Evolutionary conservation across 1,284 basidiomycete species (phyloP), one percentile per base, ranked within the genome.

Genomic region (Puccinia polysora): DNA sequence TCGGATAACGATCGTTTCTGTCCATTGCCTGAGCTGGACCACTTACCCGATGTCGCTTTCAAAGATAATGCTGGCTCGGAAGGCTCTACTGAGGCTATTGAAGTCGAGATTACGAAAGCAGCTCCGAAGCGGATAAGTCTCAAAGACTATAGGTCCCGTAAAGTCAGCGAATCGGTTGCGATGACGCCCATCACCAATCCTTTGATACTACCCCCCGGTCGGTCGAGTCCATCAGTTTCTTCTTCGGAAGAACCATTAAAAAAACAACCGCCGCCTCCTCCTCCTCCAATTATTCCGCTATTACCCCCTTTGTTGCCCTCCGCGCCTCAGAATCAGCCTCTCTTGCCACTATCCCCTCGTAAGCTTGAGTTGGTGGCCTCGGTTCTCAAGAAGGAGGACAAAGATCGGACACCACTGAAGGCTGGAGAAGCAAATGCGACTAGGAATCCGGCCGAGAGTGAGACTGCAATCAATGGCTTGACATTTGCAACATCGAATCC

Each of bases 321-420:
- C 3, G 25, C 50, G 10, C 50, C 25, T 10, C 34, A 50, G 10
- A 71, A 28, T 30, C 59, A 63, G 38, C 69, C 69, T n/a, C 59
- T 71, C 14, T 62, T 71, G n/a, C 70, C 70, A 30, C 47, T 73
- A 34, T 73, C 70, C 43, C 70, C 70, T 47, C 62, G 70, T 4
- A 73, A 73, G 32, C 70, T 73, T 56, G 70, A 73, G 47, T 50
- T 73, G n/a, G 62, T 73, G 6, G 62, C 70, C 14, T 73, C 70
- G 23, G 60, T 73, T n/a, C 55, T 73, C 4, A 73, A 73, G 30
- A 73, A 73, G 25, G 62, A 73, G 36, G 60, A 63, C 5, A 50
- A 63, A 14, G 52, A 65, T 45, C 28, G 15, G 18, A 23, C 8
- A 47, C 62, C 45, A 62, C 28, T 64, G 14, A 64, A 55, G n/a